Evolutionary conservation across 192 early-diverging fungal species (phyloP).

Genomic region (Thoreauomyces humboldtii): DNA sequence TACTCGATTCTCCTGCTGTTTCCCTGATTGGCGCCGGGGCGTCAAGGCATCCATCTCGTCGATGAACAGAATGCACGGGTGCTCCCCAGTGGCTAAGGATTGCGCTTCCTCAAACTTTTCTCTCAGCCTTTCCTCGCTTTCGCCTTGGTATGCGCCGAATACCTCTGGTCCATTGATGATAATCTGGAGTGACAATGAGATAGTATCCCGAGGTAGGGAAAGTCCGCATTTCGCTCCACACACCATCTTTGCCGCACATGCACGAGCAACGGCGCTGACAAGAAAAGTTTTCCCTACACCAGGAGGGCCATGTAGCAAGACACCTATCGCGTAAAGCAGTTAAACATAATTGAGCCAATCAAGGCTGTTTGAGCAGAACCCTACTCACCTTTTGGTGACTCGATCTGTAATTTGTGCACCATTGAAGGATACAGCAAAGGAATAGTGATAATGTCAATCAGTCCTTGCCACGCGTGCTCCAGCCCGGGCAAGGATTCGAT

Average conservation of each 20-base stretch:
- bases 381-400: slow-evolving; percentile 63
- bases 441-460: slow-evolving; percentile 76
- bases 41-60: slow-evolving; percentile 90
- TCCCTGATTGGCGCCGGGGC: slow-evolving; percentile 59
- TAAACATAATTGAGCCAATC: not conserved
- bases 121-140: slow-evolving; percentile 80
- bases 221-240: no score
- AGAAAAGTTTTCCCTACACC: slow-evolving; percentile 94
- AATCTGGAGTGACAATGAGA: no score
- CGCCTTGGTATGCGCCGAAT: slow-evolving; percentile 77
- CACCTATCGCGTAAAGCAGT: slow-evolving; percentile 54
- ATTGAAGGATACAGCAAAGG: slow-evolving; percentile 66
- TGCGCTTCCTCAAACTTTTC: slow-evolving; percentile 69
- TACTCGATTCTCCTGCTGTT: slow-evolving; percentile 69
- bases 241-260: slow-evolving; percentile 68
- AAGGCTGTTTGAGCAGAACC: not conserved
- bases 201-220: no score
- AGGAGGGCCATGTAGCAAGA: slow-evolving; percentile 89
- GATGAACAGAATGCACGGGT: slow-evolving; percentile 86
- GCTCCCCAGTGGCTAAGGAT: slow-evolving; percentile 23
- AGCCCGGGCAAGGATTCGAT: slow-evolving; percentile 51
- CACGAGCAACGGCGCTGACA: slow-evolving; percentile 65
- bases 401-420: slow-evolving; percentile 58
- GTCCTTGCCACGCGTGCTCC: slow-evolving; percentile 66
- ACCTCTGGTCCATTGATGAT: slow-evolving; percentile 81